phyloP scores from a whole-genome alignment of 1,284 basidiomycete species.

The Somion occarium region DNA sequence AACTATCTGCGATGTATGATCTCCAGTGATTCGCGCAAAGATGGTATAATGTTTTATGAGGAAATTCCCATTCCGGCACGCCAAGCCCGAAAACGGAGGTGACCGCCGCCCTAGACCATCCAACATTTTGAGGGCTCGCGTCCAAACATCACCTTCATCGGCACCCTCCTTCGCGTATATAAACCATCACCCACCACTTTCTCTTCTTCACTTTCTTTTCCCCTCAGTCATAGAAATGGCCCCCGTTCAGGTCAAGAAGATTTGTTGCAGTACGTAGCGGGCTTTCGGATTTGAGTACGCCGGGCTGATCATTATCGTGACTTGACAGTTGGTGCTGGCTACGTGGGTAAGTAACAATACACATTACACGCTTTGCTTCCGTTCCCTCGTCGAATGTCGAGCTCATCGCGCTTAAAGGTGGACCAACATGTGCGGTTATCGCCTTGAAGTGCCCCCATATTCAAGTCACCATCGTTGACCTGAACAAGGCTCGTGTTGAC shows the following conservation, averaged over 20 bases:
- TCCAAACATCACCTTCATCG: too few relatives aligned
- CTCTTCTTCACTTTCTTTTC: slow-evolving; percentile 12
- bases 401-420: slow-evolving; percentile 68
- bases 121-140: too few relatives aligned
- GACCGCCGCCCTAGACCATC: too few relatives aligned
- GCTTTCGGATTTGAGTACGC: slow-evolving; percentile 13
- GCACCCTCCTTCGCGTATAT: too few relatives aligned
- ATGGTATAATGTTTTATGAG: too few relatives aligned
- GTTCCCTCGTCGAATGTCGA: neutral
- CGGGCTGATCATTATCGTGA: slow-evolving; percentile 9
- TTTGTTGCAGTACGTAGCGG: slow-evolving; percentile 80
- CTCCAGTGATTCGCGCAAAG: too few relatives aligned
- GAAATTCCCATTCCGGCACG: too few relatives aligned
- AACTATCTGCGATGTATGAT: too few relatives aligned
- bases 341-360: slow-evolving; percentile 69
- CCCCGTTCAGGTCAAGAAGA: slow-evolving; percentile 72
- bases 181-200: neutral
- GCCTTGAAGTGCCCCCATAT: slow-evolving; percentile 95
- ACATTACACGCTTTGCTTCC: too few relatives aligned
- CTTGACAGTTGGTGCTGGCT: slow-evolving; percentile 85
- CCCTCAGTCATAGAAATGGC: slow-evolving; percentile 38
- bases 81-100: too few relatives aligned
- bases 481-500: slow-evolving; percentile 92
- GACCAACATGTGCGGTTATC: slow-evolving; percentile 93
- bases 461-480: slow-evolving; percentile 94